Evolutionary conservation across 345 rosid species (phyloP), one percentile per base, ranked within the genome.

Genomic region (Camelina hispida): DNA sequence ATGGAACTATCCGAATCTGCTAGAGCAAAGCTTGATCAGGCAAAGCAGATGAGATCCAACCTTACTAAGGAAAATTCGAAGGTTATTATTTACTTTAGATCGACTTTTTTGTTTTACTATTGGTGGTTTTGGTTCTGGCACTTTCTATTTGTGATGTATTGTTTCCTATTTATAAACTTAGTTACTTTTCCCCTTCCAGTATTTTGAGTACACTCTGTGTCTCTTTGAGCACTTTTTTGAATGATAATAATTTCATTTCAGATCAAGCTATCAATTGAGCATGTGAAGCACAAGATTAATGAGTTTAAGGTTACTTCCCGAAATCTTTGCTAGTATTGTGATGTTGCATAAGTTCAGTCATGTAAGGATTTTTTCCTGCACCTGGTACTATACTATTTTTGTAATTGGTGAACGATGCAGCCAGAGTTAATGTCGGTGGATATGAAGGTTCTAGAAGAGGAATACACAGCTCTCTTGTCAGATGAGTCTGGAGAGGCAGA

Each of bases 401-500:
- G 59, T 3, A 69, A 58, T 13, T 5, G 32, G 32, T 78, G 50
- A 64, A 71, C 50, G 72, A 66, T 78, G 73, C 78, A 93, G 95
- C 80, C 87, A 46, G 93, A 90, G 76, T 76, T 86, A 43, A 48
- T 82, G 83, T 85, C 72, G 25, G 67, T 87, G 84, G 89, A 84
- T 65, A 23, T 71, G 7, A 57, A 62, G 67, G 75, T 84, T 23
- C 87, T 89, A 57, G 87, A 83, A 76, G 87, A 84, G 79, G 87
- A 85, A 83, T 79, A 80, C 57, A 55, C 80, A 46, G 82, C 86
- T 22, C 83, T 89, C 35, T 71, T 78, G 53, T 81, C 85, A 62
- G 98, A 90, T 71, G 83, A 84, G 48, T 82, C 63, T n/a, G 87
- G 79, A 62, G 93, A 88, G 83, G 56, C 77, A 2, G 83, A 84